Conservation (phyloP, 2,329 filamentous ascomycete species). For the Fusarium palustre region DNA sequence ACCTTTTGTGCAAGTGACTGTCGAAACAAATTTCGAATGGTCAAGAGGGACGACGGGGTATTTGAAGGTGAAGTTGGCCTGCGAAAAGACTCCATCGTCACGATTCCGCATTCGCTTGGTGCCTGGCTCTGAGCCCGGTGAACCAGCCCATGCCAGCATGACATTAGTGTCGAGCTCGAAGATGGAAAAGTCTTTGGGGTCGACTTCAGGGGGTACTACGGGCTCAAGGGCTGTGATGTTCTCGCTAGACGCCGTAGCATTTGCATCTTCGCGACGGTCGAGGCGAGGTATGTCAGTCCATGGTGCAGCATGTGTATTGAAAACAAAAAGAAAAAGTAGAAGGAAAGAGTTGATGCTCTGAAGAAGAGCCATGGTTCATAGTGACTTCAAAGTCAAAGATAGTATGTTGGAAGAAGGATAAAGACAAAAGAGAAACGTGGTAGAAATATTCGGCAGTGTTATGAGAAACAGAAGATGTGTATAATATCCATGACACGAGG, state of each 20-base stretch:
- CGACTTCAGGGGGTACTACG: slow-evolving; percentile 20
- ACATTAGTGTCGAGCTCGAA: slow-evolving; percentile 3
- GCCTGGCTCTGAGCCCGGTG: neutral
- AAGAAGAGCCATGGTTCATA: neutral
- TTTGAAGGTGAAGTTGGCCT: slow-evolving; percentile 26
- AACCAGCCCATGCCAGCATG: slow-evolving; percentile 26
- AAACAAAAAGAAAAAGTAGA: neutral
- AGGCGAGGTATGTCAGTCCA: neutral
- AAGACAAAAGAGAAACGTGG: neutral
- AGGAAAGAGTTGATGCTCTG: neutral
- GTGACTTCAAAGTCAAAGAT: neutral
- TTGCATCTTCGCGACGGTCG: neutral
- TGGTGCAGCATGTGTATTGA: neutral
- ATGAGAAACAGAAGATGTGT: no score
- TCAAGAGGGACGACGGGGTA: slow-evolving; percentile 28
- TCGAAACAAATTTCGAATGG: slow-evolving; percentile 6
- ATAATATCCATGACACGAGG: neutral
- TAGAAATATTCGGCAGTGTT: neutral
- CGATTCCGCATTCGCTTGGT: slow-evolving; percentile 13
- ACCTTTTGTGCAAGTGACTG: neutral
- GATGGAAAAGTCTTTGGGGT: slow-evolving; percentile 6
- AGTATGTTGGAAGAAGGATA: neutral
- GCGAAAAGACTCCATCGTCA: slow-evolving; percentile 12
- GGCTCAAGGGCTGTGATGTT: slow-evolving; percentile 19
- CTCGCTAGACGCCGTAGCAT: neutral